phyloP scores from a whole-genome alignment of 2,329 filamentous ascomycete species.

The Atkinsonella texensis region DNA sequence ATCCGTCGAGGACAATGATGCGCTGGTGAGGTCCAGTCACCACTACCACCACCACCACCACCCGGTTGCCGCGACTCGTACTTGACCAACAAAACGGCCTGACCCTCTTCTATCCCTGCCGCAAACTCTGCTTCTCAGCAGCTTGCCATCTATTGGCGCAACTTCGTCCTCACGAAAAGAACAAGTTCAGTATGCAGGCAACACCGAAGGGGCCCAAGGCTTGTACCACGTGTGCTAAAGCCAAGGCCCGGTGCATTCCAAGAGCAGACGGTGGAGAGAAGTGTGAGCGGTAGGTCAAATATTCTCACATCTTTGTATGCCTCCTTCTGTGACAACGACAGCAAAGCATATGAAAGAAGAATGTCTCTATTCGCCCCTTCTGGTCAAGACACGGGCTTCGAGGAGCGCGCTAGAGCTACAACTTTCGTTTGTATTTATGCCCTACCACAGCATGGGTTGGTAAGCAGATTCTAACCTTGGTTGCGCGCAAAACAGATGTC shows the following conservation, averaged over 20 bases:
- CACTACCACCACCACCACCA: not conserved
- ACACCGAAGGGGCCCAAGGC: constrained; percentile 34
- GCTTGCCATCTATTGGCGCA: not conserved
- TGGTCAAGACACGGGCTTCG: not conserved
- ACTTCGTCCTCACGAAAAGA: not conserved
- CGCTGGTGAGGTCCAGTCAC: not conserved
- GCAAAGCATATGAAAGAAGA: not conserved
- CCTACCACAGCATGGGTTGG: not conserved
- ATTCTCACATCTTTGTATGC: not conserved
- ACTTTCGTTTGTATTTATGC: not conserved
- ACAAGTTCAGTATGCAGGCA: constrained; percentile 12
- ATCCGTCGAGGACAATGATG: not conserved
- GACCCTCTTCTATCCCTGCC: not conserved
- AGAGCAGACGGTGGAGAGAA: constrained; percentile 27
- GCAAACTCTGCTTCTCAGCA: not conserved
- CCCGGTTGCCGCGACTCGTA: not conserved
- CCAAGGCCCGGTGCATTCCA: constrained; percentile 38
- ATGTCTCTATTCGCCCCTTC: too few relatives aligned
- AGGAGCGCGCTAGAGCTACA: not conserved
- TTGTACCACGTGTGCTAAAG: constrained; percentile 38
- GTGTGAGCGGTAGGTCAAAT: constrained; percentile 31
- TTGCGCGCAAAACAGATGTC: constrained; percentile 26
- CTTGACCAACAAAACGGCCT: not conserved
- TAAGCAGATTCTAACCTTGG: not conserved
- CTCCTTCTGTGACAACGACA: not conserved